phyloP scores from a whole-genome alignment of 2,329 filamentous ascomycete genomes.

The Parastagonospora nodorum region DNA sequence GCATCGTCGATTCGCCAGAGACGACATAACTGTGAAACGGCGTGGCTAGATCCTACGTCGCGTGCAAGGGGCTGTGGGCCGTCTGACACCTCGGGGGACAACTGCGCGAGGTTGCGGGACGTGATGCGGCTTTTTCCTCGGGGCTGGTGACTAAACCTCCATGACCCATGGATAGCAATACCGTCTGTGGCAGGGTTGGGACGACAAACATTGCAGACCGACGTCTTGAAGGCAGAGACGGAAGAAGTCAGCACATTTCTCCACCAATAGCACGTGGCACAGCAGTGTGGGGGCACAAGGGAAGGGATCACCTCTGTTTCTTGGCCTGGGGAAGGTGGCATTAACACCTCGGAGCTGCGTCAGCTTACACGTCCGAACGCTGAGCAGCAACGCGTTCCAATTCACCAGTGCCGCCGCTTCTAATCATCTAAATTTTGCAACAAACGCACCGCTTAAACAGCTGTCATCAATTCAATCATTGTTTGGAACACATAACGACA shows the following conservation, averaged over 20 bases:
- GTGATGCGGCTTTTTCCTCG: constrained; percentile 38
- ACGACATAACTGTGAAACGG: constrained; percentile 16
- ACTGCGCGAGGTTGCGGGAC: constrained; percentile 41
- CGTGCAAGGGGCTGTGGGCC: constrained; percentile 29
- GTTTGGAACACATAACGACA: constrained; percentile 12
- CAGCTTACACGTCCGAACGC: constrained; percentile 7
- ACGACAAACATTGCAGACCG: constrained; percentile 31
- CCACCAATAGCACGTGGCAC: constrained; percentile 33
- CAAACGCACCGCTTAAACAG: background rate
- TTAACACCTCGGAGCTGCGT: constrained; percentile 10
- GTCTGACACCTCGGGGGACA: constrained; percentile 34
- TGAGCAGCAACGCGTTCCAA: constrained; percentile 5
- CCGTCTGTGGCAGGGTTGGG: constrained; percentile 26
- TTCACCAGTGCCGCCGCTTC: too few relatives aligned
- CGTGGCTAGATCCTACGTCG: constrained; percentile 26
- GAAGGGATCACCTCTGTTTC: constrained; percentile 15
- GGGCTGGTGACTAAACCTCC: constrained; percentile 42
- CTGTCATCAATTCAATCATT: background rate
- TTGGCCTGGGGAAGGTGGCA: constrained; percentile 41
- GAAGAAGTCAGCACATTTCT: constrained; percentile 22
- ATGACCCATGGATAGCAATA: constrained; percentile 24
- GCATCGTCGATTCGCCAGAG: constrained; percentile 33
- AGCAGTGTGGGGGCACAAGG: constrained; percentile 34
- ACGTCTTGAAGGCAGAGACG: constrained; percentile 22
- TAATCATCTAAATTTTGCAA: too few relatives aligned